Base-by-base conservation (phyloP, 192 early-diverging fungal genomes). In the Coemansia sp. region DNA sequence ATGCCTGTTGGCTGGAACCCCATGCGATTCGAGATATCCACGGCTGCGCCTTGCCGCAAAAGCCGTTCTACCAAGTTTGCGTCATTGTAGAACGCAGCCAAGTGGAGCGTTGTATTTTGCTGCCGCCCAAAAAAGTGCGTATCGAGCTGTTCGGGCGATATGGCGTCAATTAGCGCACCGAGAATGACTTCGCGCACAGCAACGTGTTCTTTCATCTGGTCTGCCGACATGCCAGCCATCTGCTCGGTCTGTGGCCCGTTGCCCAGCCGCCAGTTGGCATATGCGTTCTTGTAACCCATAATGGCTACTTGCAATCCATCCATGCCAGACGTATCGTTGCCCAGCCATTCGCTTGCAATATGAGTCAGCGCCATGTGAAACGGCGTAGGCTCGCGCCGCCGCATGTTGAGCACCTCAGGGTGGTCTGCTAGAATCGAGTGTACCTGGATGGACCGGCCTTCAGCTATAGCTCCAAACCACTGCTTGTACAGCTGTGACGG, bases 221-320 rank as follows among this genome's bases (percentile, higher is more conserved):
- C 75, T 11, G 76, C 64, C 9, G 79, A 76, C 75, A 76, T 76
- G 22, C 71, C 71, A 0, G 72, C 67, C 69, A 65, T 70, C 15
- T 76, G 73, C 66, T 76, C 76, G 11, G 60, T 63, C 49, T 81
- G 77, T 7, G 69, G 59, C 50, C 70, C 73, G 49, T 75, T 72
- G 45, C 79, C 79, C 32, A 82, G 60, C 23, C 79, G 66, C 79
- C 79, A 82, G 67, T 76, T 69, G 8, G 79, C 79, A 29, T 82
- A 82, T 1, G 79, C 79, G 59, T 82, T 82, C 49, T 82, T 82
- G 65, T 76, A 81, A 3, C 72, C 77, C 78, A 84, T 81, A 21
- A 84, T 76, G 35, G 82, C 78, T 12, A 84, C 72, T 58, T 84
- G 82, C 39, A 84, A 66, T n/a, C 74, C 82, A 25, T 84, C 82